Conservation (phyloP, 176 grass and related monocot species). For the Aegilops bicornis region DNA sequence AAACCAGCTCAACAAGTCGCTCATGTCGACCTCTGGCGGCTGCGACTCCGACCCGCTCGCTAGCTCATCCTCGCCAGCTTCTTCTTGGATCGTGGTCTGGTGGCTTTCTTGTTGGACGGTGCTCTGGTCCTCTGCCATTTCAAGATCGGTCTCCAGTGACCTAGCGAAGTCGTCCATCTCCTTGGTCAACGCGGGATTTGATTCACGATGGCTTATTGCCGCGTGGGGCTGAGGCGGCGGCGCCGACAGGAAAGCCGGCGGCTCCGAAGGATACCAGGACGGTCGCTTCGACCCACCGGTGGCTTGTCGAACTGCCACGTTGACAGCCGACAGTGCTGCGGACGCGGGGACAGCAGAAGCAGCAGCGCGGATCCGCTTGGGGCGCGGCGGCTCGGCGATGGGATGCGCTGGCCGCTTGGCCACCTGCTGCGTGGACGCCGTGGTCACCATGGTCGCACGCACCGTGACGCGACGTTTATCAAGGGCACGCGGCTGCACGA, state of each 20-base stretch:
- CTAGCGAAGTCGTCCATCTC: not conserved
- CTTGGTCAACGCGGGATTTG: not conserved
- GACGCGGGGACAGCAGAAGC: not conserved
- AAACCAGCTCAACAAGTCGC: not conserved
- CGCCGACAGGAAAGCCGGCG: not conserved
- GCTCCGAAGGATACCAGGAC: not conserved
- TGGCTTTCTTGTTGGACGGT: not conserved
- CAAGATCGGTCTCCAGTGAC: not conserved
- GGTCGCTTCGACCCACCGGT: not conserved
- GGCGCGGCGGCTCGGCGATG: not conserved
- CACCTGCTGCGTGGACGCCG: not conserved
- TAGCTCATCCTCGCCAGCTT: not conserved
- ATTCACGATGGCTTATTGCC: not conserved
- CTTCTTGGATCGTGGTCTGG: not conserved
- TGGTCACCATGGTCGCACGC: not conserved
- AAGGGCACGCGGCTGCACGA: not conserved
- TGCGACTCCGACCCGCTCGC: too few relatives aligned
- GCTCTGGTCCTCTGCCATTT: not conserved
- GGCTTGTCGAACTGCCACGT: not conserved
- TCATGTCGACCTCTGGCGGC: too few relatives aligned
- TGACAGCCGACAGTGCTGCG: not conserved
- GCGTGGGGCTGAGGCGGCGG: not conserved
- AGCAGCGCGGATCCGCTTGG: not conserved
- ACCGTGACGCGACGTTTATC: not conserved
- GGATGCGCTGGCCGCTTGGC: not conserved